A percentile compares a stretch with the other conserved stretches of the same genome.
Conservation (phyloP, 129 eudicot genomes). For the Saussurea involucrata region DNA sequence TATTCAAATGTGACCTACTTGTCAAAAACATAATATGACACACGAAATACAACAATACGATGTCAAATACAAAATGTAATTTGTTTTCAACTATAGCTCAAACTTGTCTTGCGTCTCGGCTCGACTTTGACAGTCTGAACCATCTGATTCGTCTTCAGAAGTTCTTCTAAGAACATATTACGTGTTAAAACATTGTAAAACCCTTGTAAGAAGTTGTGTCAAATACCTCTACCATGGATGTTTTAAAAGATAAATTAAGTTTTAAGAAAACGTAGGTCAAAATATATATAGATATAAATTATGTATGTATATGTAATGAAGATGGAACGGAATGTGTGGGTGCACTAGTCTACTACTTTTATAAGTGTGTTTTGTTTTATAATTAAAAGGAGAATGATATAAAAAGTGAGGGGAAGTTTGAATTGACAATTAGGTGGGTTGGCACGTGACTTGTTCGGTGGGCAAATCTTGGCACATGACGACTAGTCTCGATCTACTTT, state of each 20-base stretch:
- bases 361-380: too few species aligned
- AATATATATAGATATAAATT: too few species aligned
- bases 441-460: conserved; percentile 26
- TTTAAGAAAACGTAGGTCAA: too few species aligned
- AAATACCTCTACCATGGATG: too few species aligned
- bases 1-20: background rate
- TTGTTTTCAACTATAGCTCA: too few species aligned
- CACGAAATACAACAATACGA: background rate
- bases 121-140: background rate
- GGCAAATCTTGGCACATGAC: conserved; percentile 28
- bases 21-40: background rate
- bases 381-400: background rate
- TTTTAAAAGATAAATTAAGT: too few species aligned
- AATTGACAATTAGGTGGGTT: conserved; percentile 18
- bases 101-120: background rate
- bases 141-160: background rate
- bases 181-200: too few species aligned
- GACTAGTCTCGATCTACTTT: conserved; percentile 22
- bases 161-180: too few species aligned
- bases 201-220: background rate
- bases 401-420: conserved; percentile 6
- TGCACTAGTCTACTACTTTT: background rate
- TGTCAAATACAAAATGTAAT: background rate
- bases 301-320: background rate
- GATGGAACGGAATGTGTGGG: background rate